Percentiles rank a stretch among this genome's conserved stretches.
These are phyloP conservation scores for Trametes punicea DNA, from an alignment of 768 basidiomycete species.

Conservation along the genomic window DNA sequence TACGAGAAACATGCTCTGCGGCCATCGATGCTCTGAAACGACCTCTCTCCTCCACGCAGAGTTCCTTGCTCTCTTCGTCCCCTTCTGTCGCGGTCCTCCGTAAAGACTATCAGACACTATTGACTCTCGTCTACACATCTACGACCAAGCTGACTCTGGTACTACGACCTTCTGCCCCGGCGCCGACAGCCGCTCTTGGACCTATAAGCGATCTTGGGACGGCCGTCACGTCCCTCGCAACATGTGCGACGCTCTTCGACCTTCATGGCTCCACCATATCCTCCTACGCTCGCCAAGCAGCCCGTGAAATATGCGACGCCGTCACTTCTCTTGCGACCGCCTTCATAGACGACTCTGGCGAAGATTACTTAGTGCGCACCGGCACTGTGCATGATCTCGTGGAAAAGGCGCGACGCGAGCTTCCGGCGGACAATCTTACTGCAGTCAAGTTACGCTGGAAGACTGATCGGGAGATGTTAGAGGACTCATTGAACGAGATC, in stretches of 20 bases:
- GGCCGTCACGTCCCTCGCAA: constrained; percentile 25
- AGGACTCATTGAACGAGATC: constrained; percentile 60
- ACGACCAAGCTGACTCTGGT: constrained; percentile 28
- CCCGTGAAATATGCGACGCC: constrained; percentile 20
- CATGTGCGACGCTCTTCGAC: constrained; percentile 30
- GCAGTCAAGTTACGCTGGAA: constrained; percentile 55
- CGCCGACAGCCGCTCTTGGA: constrained; percentile 23
- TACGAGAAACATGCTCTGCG: constrained; percentile 22
- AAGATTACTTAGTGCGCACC: constrained; percentile 28
- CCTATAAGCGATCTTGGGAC: constrained; percentile 24
- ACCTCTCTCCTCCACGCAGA: constrained; percentile 2
- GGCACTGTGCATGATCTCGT: constrained; percentile 30
- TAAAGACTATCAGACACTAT: constrained; percentile 27
- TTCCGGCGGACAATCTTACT: constrained; percentile 53
- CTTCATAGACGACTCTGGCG: constrained; percentile 17
- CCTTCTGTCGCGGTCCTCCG: constrained; percentile 20
- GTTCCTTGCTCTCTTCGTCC: constrained; percentile 1
- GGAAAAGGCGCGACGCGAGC: constrained; percentile 33
- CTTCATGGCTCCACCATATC: constrained; percentile 26
- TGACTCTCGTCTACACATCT: constrained; percentile 28
- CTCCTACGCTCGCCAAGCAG: constrained; percentile 11
- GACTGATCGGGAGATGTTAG: constrained; percentile 52
- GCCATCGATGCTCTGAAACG: constrained; percentile 19
- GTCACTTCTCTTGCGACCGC: constrained; percentile 13
- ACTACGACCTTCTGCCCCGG: constrained; percentile 25